These are phyloP conservation scores for Dactylonectria macrodidyma DNA, from an alignment of 2,329 filamentous ascomycete genomes.

Conservation along the genomic window DNA sequence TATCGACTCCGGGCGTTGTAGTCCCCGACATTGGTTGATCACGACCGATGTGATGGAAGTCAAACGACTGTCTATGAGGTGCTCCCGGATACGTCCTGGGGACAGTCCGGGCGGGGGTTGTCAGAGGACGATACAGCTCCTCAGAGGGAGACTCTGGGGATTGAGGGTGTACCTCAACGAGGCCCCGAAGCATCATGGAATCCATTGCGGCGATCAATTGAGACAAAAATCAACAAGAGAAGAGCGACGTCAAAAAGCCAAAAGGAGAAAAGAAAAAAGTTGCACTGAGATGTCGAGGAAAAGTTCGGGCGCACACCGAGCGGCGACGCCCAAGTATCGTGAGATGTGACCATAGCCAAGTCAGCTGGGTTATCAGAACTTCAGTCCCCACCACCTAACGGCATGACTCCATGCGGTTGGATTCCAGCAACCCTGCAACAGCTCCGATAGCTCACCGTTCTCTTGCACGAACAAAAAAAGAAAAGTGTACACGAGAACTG, in stretches of 20 bases:
- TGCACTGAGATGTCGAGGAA: background rate
- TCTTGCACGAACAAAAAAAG: slow-evolving; percentile 3
- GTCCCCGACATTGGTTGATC: slow-evolving; percentile 23
- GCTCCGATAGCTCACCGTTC: slow-evolving; percentile 6
- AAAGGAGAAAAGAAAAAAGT: background rate
- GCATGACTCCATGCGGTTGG: slow-evolving; percentile 24
- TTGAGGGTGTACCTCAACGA: slow-evolving; percentile 52
- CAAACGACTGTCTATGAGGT: slow-evolving; percentile 51
- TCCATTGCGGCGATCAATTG: slow-evolving; percentile 49
- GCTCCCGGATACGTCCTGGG: slow-evolving; percentile 58
- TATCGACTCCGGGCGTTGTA: slow-evolving; percentile 23
- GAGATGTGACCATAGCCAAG: slow-evolving; percentile 3
- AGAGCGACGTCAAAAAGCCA: background rate
- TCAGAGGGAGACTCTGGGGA: slow-evolving; percentile 34
- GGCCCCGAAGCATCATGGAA: slow-evolving; percentile 49
- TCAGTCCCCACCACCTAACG: slow-evolving; percentile 7
- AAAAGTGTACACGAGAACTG: background rate
- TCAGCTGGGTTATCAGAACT: slow-evolving; percentile 13
- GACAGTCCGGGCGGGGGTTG: slow-evolving; percentile 54
- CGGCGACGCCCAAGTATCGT: slow-evolving; percentile 9
- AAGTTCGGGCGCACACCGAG: slow-evolving; percentile 1
- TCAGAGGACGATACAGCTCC: slow-evolving; percentile 43
- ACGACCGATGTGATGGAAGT: slow-evolving; percentile 45
- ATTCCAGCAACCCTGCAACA: slow-evolving; percentile 12
- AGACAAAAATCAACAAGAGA: slow-evolving; percentile 9